Evolutionary conservation across 2,329 filamentous ascomycete genomes (phyloP), one percentile per base, ranked within the genome.

Genomic region (Sporothrix phasma): DNA sequence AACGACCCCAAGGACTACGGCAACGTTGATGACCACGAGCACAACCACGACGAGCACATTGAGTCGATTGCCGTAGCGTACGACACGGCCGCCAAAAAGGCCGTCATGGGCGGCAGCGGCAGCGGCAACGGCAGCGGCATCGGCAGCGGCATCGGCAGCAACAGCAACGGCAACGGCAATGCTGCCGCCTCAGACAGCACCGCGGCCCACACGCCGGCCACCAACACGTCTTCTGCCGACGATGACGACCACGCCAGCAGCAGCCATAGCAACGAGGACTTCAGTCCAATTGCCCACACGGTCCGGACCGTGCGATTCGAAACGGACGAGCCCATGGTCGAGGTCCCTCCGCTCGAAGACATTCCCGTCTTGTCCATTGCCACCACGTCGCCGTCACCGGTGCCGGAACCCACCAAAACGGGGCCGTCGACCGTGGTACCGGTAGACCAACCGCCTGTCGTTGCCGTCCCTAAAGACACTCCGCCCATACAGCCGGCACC

Each of bases 201-300:
- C 3, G 26, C 41, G 17, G n/a, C 49, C 13, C 19, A 15, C 37
- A 39, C 26, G 5, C 31, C 51, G 26, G 19, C 19, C 6, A 61
- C 43, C 43, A 10, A n/a, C 13, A 13, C 43, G 2, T 26, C 29
- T 8, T 19, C 49, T 3, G 24, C 29, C 11, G n/a, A 8, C 45
- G 39, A 29, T 37, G 39, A 37, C 39, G 4, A n/a, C 43, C 46
- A 56, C 1, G 34, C 53, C 2, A 26, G 24, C 17, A 62, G 39
- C 41, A 46, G 54, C n/a, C n/a, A n/a, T n/a, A n/a, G n/a, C 17
- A 41, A 63, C 54, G 64, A 65, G 6, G 54, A 61, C 3, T 65
- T 65, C 5, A 61, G 64, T n/a, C 61, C 61, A 5, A 37, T 63
- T 41, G 53, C 59, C 15, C 54, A 45, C 24, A 64, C 45, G n/a